Base-by-base conservation (phyloP, 2,329 filamentous ascomycete species). In the Penicillium paneum region DNA sequence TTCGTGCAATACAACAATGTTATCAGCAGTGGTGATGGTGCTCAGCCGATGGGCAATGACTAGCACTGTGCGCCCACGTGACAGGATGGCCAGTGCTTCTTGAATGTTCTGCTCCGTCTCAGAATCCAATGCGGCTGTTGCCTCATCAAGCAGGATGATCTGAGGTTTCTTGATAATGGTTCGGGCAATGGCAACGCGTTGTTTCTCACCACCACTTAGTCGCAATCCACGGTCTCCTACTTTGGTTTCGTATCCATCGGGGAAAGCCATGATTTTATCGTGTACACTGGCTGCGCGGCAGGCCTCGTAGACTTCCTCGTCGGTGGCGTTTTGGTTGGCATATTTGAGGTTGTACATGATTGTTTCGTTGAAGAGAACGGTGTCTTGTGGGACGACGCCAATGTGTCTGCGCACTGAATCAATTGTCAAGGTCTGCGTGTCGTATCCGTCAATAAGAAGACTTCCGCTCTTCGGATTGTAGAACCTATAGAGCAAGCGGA, bases 71-170 rank as follows among this genome's bases (percentile, higher is more conserved):
- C 47, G 47, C 5, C 47, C 47, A 17, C 35, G 36, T 13, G 47
- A 49, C 2, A 49, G 31, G 24, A 34, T 21, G 6, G 47, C 12
- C 8, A 43, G 38, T 34, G 47, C 36, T 28, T 49, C 35, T 31
- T 96, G 91, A 56, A 96, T 95, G 67, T 92, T 87, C 70, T 93
- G 88, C 72, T 96, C 91, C 0, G 91, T 96, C 60, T 92, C 89
- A 0, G 89, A 90, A 69, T 96, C 91, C 21, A 96, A 78, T 10
- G 91, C 90, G 28, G 91, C 91, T 1, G 90, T 96, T 10, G 91
- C 91, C 74, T 96, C 91, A 69, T 96, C 91, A 24, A 95, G 80
- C 76, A 96, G 86, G 67, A 95, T 93, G 67, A 96, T 91, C 50
- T 86, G 85, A 1, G 91, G 90, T 62, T 94, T 84, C 74, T 95